Conservation (phyloP, 176 grass and related monocot genomes). For the Aechmea fasciata region DNA sequence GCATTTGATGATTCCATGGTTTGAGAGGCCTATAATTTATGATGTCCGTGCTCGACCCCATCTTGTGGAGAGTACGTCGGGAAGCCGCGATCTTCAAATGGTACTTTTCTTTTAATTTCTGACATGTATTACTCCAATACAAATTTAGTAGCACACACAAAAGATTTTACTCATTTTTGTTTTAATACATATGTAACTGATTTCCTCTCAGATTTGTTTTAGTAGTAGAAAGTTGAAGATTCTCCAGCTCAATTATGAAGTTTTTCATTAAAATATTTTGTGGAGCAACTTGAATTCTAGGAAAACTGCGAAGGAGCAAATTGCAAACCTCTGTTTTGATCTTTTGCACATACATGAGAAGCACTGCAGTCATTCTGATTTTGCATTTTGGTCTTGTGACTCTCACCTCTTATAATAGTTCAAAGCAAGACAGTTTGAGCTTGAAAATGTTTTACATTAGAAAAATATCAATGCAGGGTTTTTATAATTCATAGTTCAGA, state of each 20-base stretch:
- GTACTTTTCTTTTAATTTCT: slow-evolving; percentile 20
- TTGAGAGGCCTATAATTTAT: slow-evolving; percentile 91
- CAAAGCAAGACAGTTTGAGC: too few relatives aligned
- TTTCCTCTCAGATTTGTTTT: too few relatives aligned
- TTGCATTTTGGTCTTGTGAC: neutral
- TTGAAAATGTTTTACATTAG: too few relatives aligned
- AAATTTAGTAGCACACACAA: neutral
- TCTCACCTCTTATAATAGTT: too few relatives aligned
- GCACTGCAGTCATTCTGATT: neutral
- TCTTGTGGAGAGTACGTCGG: slow-evolving; percentile 84
- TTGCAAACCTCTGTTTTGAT: neutral
- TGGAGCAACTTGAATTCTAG: neutral
- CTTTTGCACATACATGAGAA: neutral
- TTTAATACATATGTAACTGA: too few relatives aligned
- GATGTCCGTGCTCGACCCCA: slow-evolving; percentile 78
- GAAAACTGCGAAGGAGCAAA: neutral
- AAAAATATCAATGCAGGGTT: too few relatives aligned
- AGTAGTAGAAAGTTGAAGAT: too few relatives aligned
- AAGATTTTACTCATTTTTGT: too few relatives aligned
- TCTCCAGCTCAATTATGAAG: too few relatives aligned
- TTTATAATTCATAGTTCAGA: too few relatives aligned
- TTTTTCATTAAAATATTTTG: too few relatives aligned
- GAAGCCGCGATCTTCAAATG: slow-evolving; percentile 78
- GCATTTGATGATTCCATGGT: slow-evolving; percentile 68
- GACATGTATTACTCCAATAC: neutral